phyloP scores from a whole-genome alignment of 345 rosid species.

The Lepidium africanum region DNA sequence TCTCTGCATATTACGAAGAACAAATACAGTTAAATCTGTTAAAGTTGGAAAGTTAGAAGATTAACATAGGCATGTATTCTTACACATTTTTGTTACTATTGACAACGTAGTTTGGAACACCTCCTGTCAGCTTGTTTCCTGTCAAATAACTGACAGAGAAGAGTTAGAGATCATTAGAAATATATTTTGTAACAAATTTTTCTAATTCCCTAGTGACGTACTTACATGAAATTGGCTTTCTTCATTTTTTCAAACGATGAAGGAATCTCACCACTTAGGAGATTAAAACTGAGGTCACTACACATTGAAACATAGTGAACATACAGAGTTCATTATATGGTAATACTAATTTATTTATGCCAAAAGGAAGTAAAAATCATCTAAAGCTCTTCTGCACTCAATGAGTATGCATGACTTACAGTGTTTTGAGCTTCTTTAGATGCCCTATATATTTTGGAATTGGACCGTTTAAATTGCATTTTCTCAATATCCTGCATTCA shows the following conservation, averaged over 20 bases:
- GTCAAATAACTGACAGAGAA: slow-evolving; percentile 54
- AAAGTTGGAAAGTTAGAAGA: not conserved
- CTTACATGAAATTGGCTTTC: slow-evolving; percentile 76
- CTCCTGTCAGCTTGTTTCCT: slow-evolving; percentile 60
- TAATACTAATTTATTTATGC: too few relatives aligned
- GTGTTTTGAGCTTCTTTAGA: slow-evolving; percentile 52
- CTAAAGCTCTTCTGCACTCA: not conserved
- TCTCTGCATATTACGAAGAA: slow-evolving; percentile 47
- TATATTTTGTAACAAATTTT: not conserved
- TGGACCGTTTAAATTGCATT: slow-evolving; percentile 49
- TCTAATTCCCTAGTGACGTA: not conserved
- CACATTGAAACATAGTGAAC: slow-evolving; percentile 18
- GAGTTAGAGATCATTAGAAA: not conserved
- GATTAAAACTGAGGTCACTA: slow-evolving; percentile 85
- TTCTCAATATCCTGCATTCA: slow-evolving; percentile 54
- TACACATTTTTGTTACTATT: slow-evolving; percentile 67
- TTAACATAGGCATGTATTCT: slow-evolving; percentile 6
- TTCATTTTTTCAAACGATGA: slow-evolving; percentile 35
- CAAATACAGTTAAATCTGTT: not conserved
- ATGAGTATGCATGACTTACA: slow-evolving; percentile 40
- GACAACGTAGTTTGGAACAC: slow-evolving; percentile 49
- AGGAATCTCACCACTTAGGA: slow-evolving; percentile 65
- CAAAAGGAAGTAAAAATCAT: not conserved
- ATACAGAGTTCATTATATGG: not conserved
- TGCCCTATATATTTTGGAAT: slow-evolving; percentile 56